Evolutionary conservation across 139 green algal species (phyloP).

Genomic region (Marvania coccoides): DNA sequence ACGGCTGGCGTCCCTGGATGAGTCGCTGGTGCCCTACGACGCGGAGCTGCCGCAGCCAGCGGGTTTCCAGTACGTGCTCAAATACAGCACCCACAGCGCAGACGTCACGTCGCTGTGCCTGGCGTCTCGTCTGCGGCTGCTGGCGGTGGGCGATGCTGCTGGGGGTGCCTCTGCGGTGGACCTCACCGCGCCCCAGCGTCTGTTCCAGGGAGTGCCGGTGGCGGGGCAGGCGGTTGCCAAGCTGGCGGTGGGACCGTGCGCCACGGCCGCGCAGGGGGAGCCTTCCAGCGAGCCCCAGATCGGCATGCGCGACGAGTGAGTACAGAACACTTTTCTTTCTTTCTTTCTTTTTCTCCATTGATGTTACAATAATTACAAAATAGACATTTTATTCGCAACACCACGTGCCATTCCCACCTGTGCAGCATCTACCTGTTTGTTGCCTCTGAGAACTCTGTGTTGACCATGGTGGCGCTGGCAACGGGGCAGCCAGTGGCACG

Average conservation of each 20-base stretch:
- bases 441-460: slow-evolving; percentile 6
- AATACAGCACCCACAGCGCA: slow-evolving; percentile 10
- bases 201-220: neutral
- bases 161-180: slow-evolving; percentile 29
- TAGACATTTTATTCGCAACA: too few relatives aligned
- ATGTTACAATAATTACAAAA: too few relatives aligned
- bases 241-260: neutral
- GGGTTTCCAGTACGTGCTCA: slow-evolving; percentile 45
- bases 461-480: slow-evolving; percentile 14
- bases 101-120: slow-evolving; percentile 22
- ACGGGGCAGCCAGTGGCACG: neutral
- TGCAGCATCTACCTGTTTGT: slow-evolving; percentile 31
- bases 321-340: too few relatives aligned
- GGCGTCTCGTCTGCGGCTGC: slow-evolving; percentile 9
- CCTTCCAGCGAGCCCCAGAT: too few relatives aligned
- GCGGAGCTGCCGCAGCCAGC: slow-evolving; percentile 12
- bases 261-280: neutral
- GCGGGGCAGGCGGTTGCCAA: slow-evolving; percentile 8
- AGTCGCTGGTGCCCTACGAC: slow-evolving; percentile 20
- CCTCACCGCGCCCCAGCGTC: slow-evolving; percentile 11
- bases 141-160: slow-evolving; percentile 25
- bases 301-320: too few relatives aligned
- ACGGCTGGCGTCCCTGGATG: slow-evolving; percentile 19
- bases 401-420: too few relatives aligned
- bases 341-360: too few relatives aligned